A percentile compares a stretch with the other conserved stretches of the same genome.
Conservation (phyloP, 148 eudicot genomes). For the Dianthus caryophyllus region DNA sequence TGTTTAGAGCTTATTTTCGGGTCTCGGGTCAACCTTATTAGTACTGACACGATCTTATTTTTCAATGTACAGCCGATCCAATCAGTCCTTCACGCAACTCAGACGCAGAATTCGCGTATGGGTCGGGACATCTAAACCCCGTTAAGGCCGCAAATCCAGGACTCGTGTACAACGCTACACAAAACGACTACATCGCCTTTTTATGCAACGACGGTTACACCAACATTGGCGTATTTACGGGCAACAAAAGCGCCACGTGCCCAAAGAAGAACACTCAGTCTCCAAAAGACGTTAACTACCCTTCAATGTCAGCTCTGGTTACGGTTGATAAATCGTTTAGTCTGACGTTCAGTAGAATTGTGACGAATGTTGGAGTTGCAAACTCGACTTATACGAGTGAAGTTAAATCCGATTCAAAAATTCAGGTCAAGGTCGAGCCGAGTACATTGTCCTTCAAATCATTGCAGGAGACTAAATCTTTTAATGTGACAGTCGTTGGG, state of each 20-base stretch:
- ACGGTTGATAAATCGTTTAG: background rate
- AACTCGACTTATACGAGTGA: conserved; percentile 44
- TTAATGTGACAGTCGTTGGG: conserved; percentile 33
- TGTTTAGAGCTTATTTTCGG: no score
- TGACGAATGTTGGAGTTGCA: conserved; percentile 48
- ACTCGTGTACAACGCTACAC: conserved; percentile 40
- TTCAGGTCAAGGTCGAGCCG: conserved; percentile 34
- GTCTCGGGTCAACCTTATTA: no score
- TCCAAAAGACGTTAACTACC: conserved; percentile 47
- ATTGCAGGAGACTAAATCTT: conserved; percentile 33
- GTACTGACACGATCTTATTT: background rate
- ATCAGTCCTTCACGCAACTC: background rate
- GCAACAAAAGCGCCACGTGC: conserved; percentile 19
- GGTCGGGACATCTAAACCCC: conserved; percentile 28
- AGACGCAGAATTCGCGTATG: conserved; percentile 10
- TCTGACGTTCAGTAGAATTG: conserved; percentile 35
- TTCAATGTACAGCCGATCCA: background rate
- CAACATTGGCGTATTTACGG: background rate
- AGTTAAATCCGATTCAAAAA: background rate
- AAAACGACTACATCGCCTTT: conserved; percentile 33
- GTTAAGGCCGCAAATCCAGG: conserved; percentile 46
- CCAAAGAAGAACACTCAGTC: background rate
- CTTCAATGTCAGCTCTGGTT: conserved; percentile 35
- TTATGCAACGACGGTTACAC: conserved; percentile 33
- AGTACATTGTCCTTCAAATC: conserved; percentile 24